phyloP scores from a whole-genome alignment of 1,284 basidiomycete species.

The Anthracocystis walkeri region DNA sequence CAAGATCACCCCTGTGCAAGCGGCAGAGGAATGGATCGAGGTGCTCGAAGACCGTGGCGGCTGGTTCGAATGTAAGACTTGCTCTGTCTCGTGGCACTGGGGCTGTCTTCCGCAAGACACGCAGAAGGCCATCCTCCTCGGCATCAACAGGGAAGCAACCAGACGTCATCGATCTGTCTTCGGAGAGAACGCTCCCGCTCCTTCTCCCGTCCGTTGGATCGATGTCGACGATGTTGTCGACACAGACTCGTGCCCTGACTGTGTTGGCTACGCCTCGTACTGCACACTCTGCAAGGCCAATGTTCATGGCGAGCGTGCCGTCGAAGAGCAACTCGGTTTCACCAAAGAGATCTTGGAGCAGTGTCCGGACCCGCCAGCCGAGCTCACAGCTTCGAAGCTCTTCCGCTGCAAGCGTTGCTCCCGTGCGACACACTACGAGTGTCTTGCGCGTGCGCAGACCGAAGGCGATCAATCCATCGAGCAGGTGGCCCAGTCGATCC shows the following conservation, averaged over 20 bases:
- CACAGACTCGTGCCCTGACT: conserved; percentile 43
- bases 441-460: conserved; percentile 20
- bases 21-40: conserved; percentile 40
- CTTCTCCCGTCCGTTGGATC: conserved; percentile 24
- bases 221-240: conserved; percentile 39
- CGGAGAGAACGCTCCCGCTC: conserved; percentile 20
- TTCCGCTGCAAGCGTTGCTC: conserved; percentile 59
- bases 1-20: conserved; percentile 25
- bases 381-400: conserved; percentile 19
- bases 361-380: conserved; percentile 25
- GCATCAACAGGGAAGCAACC: conserved; percentile 34
- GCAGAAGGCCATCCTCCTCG: conserved; percentile 32
- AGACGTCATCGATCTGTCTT: conserved; percentile 27
- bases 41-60: conserved; percentile 48
- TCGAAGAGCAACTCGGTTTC: conserved; percentile 26
- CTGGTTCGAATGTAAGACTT: conserved; percentile 54
- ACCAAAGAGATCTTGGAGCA: conserved; percentile 24
- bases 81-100: conserved; percentile 53
- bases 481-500: conserved; percentile 32
- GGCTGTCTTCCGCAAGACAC: conserved; percentile 41
- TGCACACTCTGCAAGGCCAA: conserved; percentile 50
- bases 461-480: conserved; percentile 25
- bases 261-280: conserved; percentile 29
- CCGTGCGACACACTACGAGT: conserved; percentile 53
- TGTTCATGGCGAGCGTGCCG: conserved; percentile 21